A percentile compares a stretch with the other conserved stretches of the same genome.
These are phyloP conservation scores for Pyrrhoderma noxium DNA, from an alignment of 1,284 basidiomycete species.

Conservation along the genomic window DNA sequence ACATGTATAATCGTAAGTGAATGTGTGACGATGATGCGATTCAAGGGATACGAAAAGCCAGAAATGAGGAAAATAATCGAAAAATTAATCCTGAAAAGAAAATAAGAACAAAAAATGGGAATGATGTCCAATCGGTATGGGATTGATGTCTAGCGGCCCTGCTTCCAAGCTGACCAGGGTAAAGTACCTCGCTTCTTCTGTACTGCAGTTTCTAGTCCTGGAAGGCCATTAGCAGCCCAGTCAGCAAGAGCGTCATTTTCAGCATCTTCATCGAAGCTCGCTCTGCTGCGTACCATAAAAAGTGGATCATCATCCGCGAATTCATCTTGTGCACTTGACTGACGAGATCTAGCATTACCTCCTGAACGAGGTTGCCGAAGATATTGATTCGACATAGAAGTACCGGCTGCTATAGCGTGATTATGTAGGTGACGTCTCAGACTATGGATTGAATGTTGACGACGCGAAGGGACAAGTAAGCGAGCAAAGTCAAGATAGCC, in stretches of 20 bases:
- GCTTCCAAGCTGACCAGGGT: slow-evolving; percentile 10
- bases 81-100: neutral
- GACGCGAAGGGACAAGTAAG: slow-evolving; percentile 60
- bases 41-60: neutral
- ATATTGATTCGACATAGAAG: neutral
- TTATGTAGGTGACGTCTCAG: slow-evolving; percentile 48
- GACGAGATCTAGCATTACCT: neutral
- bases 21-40: neutral
- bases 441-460: slow-evolving; percentile 63
- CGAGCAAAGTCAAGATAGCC: slow-evolving; percentile 58
- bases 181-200: slow-evolving; percentile 14
- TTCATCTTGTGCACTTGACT: neutral
- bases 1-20: neutral
- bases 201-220: slow-evolving; percentile 11
- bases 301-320: neutral
- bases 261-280: slow-evolving; percentile 10
- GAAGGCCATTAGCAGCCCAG: slow-evolving; percentile 11
- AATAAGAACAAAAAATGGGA: neutral
- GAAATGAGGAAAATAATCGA: neutral
- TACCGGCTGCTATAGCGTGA: slow-evolving; percentile 1
- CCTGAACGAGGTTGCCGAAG: no score
- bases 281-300: slow-evolving; percentile 1
- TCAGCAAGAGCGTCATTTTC: slow-evolving; percentile 6
- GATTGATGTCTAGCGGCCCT: neutral
- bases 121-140: neutral